Conservation (phyloP, 208 protist species). For the Acanthamoeba quina region DNA sequence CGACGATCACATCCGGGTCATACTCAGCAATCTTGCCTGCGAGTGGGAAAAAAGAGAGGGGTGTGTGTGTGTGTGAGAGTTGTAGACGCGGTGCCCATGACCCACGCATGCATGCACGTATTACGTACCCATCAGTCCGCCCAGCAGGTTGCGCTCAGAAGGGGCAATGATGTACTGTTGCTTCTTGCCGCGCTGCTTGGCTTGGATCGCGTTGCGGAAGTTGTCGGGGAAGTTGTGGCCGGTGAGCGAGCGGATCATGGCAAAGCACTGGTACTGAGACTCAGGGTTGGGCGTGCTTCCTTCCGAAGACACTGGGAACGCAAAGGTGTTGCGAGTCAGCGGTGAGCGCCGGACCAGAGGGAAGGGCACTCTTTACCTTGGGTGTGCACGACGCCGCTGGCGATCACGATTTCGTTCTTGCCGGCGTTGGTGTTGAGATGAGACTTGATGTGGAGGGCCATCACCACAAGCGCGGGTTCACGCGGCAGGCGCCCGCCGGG, state of each 20-base stretch:
- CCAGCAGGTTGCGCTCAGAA: conserved; percentile 48
- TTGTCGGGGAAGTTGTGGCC: conserved; percentile 31
- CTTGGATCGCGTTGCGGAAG: not conserved
- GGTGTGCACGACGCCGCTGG: conserved; percentile 91
- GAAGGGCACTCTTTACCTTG: not conserved
- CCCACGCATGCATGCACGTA: not conserved
- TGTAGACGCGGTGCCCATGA: conserved; percentile 47
- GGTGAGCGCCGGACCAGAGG: not conserved
- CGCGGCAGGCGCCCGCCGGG: not conserved
- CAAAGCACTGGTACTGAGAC: conserved; percentile 39
- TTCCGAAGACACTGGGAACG: conserved; percentile 23
- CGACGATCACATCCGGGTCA: conserved; percentile 96
- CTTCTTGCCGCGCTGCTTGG: not conserved
- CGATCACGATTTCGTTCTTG: conserved; percentile 94
- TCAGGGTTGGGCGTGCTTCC: conserved; percentile 14
- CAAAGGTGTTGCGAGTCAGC: not conserved
- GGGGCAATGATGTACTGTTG: not conserved
- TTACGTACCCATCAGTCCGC: conserved; percentile 21
- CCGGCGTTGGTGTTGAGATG: conserved; percentile 90
- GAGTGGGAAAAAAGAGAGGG: not conserved
- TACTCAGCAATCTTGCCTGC: conserved; percentile 89
- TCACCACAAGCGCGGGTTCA: conserved; percentile 78
- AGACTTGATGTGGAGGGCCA: conserved; percentile 94
- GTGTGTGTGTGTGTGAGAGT: conserved; percentile 71
- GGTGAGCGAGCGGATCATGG: conserved; percentile 11